Conservation (phyloP, 768 basidiomycete species). For the Pleurotus tuber-regium region DNA sequence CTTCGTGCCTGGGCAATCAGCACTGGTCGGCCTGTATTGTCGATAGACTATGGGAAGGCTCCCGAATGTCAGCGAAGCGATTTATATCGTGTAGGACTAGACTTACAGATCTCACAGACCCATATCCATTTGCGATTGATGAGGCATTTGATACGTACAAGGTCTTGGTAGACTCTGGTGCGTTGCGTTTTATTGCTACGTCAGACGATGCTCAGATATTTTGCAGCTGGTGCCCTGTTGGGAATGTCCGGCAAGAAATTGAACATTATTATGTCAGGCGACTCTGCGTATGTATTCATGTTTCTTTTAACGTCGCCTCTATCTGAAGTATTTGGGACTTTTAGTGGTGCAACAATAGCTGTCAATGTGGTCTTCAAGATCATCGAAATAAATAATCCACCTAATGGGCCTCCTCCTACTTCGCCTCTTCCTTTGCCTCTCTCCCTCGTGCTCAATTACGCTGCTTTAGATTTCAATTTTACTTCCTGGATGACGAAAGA, state of each 20-base stretch:
- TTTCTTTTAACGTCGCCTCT: neutral
- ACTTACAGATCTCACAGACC: slow-evolving; percentile 51
- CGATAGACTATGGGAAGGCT: slow-evolving; percentile 94
- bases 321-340: slow-evolving; percentile 14
- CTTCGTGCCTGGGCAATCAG: slow-evolving; percentile 80
- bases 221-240: slow-evolving; percentile 63
- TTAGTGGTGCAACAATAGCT: slow-evolving; percentile 85
- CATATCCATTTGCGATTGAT: slow-evolving; percentile 95
- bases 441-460: slow-evolving; percentile 85
- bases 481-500: slow-evolving; percentile 93
- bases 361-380: slow-evolving; percentile 84
- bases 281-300: slow-evolving; percentile 86
- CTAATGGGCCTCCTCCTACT: slow-evolving; percentile 30
- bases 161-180: slow-evolving; percentile 70
- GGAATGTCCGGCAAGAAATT: slow-evolving; percentile 87
- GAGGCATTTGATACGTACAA: slow-evolving; percentile 92
- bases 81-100: slow-evolving; percentile 9
- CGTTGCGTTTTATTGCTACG: slow-evolving; percentile 9
- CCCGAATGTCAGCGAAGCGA: slow-evolving; percentile 73
- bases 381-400: slow-evolving; percentile 57
- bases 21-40: slow-evolving; percentile 76
- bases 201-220: neutral
- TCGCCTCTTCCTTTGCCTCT: slow-evolving; percentile 64
- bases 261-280: slow-evolving; percentile 80
- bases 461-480: slow-evolving; percentile 96